Percentiles rank a stretch among this genome's conserved stretches.
These are phyloP conservation scores for Oryza meyeriana DNA, from an alignment of 176 grass and related monocot genomes.

Conservation along the genomic window DNA sequence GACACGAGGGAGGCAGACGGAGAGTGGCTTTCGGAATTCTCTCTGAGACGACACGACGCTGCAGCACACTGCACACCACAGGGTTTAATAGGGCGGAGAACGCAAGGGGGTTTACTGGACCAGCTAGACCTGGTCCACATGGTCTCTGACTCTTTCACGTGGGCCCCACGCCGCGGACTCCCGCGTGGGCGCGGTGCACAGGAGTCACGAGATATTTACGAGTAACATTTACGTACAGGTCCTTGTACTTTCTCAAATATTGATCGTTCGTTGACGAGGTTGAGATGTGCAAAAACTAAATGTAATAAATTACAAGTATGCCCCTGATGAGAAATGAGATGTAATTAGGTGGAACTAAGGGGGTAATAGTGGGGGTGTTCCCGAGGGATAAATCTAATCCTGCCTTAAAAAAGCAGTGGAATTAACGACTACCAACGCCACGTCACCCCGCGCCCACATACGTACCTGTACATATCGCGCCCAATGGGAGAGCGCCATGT, in stretches of 20 bases:
- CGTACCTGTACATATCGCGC: not conserved
- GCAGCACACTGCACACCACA: not conserved
- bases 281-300: not conserved
- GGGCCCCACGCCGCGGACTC: not conserved
- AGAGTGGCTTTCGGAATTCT: not conserved
- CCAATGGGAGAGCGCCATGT: not conserved
- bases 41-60: not conserved
- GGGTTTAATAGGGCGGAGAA: conserved; percentile 23
- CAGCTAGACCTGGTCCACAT: not conserved
- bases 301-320: not conserved
- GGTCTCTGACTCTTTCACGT: fast-evolving
- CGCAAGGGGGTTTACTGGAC: not conserved
- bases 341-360: not conserved
- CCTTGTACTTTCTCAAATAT: not conserved
- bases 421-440: not conserved
- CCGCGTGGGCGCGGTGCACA: not conserved
- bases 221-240: not conserved
- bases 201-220: conserved; percentile 18
- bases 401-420: not conserved
- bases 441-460: not conserved
- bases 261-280: not conserved
- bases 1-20: fast-evolving
- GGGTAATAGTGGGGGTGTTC: too few species aligned
- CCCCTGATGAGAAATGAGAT: fast-evolving
- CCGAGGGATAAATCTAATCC: not conserved